A percentile compares a stretch with the other conserved stretches of the same genome.
These are phyloP conservation scores for Linnemannia zychae DNA, from an alignment of 192 early-diverging fungal genomes.

Conservation along the genomic window DNA sequence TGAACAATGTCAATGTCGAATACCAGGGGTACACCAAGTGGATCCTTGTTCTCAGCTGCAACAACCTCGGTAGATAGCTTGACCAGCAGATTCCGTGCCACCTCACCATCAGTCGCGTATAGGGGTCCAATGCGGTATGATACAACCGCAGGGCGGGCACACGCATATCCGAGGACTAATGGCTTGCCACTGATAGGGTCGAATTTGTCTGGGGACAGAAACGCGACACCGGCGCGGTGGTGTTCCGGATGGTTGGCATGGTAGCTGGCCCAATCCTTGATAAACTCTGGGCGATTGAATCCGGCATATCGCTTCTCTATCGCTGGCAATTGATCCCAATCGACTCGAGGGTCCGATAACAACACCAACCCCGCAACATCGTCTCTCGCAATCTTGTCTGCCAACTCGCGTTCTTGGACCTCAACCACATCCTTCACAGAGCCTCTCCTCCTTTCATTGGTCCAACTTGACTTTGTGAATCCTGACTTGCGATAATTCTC, in stretches of 20 bases:
- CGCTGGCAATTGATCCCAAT: background rate
- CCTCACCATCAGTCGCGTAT: constrained; percentile 4
- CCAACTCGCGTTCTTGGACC: background rate
- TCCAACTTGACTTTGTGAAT: constrained; percentile 2
- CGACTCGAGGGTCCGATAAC: background rate
- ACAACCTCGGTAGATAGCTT: background rate
- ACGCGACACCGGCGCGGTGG: background rate
- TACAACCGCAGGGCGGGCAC: background rate
- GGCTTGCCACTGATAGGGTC: background rate
- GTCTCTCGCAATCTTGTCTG: background rate
- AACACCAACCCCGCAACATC: background rate
- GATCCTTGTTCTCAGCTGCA: background rate
- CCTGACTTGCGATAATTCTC: constrained; percentile 1
- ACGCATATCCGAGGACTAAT: constrained; percentile 5
- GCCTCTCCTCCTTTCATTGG: background rate
- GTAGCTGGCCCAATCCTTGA: background rate
- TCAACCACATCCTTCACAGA: background rate
- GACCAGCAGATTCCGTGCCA: constrained; percentile 1
- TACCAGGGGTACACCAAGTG: background rate
- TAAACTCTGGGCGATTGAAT: background rate
- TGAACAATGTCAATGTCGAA: background rate
- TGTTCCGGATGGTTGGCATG: background rate
- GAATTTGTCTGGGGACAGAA: background rate
- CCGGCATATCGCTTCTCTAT: background rate
- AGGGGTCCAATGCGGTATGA: constrained; percentile 26